Base-by-base conservation (phyloP, 148 eudicot species). In the Rhododendron ferrugineum region DNA sequence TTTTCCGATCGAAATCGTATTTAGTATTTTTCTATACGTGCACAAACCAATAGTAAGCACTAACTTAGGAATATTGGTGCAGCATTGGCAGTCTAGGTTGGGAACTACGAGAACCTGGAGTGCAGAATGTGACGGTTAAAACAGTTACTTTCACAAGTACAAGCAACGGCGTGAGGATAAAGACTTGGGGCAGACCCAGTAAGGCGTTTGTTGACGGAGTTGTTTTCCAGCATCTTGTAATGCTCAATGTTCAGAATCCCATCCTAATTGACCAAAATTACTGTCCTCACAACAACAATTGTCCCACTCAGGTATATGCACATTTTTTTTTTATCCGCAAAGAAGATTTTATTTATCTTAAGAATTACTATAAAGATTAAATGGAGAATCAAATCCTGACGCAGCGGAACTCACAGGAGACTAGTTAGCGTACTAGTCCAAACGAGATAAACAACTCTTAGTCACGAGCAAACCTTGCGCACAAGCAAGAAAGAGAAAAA, bases 81-180 rank as follows among this genome's bases (percentile, higher is more conserved):
- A 77, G 80, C 80, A 77, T 77, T 77, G 80, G 80, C 46, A 77
- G 80, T 23, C 80, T 77, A 42, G 80, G 50, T 8, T 37, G 50
- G 80, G 30, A 77, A 42, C 22, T 18, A 20, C 13, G 23, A 8
- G 80, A 77, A 77, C 50, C 49, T 3, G 80, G 80, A 37, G 80
- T 77, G 50, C 52, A 42, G 50, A 77, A 77, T 42, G 80, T 77
- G 50, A 77, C 18, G 14, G 50, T 77, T 20, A 77, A 40, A 77
- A 37, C 26, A 5, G 49, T 1, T 20, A 42, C 6, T 20, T 77
- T 77, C 26, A 77, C 5, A 0, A 49, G 80, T 8, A 37, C 80
- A 9, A 3, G 22, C 2, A 77, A 77, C 3, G 80, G 80, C 11
- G 80, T 23, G 16, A 40, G 80, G 52, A 77, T 77, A 77, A 77